Evolutionary conservation across 1,284 basidiomycete genomes (phyloP).

Genomic region (Fomitopsis palustris): DNA sequence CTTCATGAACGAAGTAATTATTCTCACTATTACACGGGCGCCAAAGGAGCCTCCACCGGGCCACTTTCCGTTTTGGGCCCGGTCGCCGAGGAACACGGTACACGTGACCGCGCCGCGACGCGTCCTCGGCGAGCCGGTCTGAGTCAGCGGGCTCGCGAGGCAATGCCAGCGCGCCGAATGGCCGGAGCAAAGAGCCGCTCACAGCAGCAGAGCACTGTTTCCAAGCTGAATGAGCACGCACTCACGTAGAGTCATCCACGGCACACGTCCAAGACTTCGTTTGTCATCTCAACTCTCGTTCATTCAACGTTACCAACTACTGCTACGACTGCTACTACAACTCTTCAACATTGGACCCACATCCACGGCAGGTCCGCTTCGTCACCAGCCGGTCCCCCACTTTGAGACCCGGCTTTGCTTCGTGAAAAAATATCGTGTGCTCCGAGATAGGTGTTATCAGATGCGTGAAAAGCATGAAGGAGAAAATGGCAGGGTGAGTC

Average conservation of each 20-base stretch:
- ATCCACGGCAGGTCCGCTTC: not conserved
- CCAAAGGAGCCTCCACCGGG: not conserved
- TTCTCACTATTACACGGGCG: not conserved
- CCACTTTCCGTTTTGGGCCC: not conserved
- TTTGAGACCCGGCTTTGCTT: not conserved
- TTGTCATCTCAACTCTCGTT: not conserved
- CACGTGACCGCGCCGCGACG: conserved; percentile 1
- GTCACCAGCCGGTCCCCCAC: not conserved
- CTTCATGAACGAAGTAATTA: not conserved
- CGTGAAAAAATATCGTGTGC: conserved; percentile 4
- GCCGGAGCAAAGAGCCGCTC: not conserved
- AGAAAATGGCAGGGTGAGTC: not conserved
- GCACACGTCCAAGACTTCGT: not conserved
- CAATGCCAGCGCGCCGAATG: not conserved
- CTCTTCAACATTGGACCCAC: not conserved
- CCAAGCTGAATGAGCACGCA: not conserved
- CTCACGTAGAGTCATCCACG: not conserved
- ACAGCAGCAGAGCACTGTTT: not conserved
- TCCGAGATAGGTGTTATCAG: not conserved
- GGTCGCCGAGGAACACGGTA: not conserved
- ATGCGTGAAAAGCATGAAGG: not conserved
- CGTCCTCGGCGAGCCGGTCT: not conserved
- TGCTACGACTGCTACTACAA: not conserved
- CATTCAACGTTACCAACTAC: not conserved
- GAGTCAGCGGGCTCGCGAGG: not conserved